Base-by-base conservation (phyloP, 176 grass and related monocot species). In the Alloteropsis semialata region DNA sequence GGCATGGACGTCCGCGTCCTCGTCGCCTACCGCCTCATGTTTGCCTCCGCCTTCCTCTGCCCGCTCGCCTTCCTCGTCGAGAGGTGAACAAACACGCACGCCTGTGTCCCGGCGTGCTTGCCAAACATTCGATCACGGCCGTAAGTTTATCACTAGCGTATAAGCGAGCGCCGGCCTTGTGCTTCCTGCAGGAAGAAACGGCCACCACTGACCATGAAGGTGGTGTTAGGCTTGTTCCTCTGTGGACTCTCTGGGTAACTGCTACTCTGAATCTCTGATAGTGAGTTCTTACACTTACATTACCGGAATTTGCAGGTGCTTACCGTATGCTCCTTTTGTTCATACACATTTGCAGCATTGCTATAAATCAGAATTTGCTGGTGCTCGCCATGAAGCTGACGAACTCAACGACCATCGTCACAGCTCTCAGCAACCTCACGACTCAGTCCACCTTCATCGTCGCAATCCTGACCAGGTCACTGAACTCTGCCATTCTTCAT, bases 31-130 rank as follows among this genome's bases (percentile, higher is more conserved):
- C 87, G 93, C 6, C 77, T 85, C 74, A 44, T 95, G 74, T 84
- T 95, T 66, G 93, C 85, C 54, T n/a, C 79, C 59, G 39, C 85
- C 17, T 70, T 92, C 82, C 82, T 95, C 37, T 85, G 81, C 78
- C 90, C 90, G 38, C 42, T 90, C 58, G 93, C 93, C 84, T 92
- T 95, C 89, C 24, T 95, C 74, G 2, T 90, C 24, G 93, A 95
- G 63, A 83, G 93, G 93, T 87, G 44, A 46, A 46, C 44, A 46
- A 46, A 14, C 16, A 46, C 3, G 2, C 34, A 36, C 3, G 34
- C 34, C 34, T 36, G 34, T 5, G 34, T 36, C n/a, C n/a, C n/a
- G n/a, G 34, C 34, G 34, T 36, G 34, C 34, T 2, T 36, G 34
- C 34, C 16, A 46, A 2, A 16, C 44, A 46, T 46, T 46, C 34